Evolutionary conservation across 2,329 filamentous ascomycete species (phyloP).

Genomic region (Colletotrichum spinosum): DNA sequence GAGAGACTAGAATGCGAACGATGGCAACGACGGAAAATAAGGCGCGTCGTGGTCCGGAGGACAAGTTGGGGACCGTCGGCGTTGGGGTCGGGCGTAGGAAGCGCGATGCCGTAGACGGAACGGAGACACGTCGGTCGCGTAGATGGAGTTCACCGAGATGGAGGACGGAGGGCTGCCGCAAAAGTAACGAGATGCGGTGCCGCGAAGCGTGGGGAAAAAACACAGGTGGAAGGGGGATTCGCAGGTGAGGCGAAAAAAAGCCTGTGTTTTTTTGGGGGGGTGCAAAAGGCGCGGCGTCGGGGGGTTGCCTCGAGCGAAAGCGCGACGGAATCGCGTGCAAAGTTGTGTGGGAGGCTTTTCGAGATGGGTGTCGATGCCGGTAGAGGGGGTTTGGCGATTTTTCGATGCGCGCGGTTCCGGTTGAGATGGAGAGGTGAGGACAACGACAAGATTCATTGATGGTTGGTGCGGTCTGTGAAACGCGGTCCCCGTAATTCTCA

Average conservation of each 20-base stretch:
- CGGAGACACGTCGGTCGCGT: constrained; percentile 37
- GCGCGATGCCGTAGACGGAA: constrained; percentile 23
- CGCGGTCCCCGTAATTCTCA: constrained; percentile 56
- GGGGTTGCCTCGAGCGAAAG: constrained; percentile 54
- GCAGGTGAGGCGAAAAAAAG: constrained; percentile 55
- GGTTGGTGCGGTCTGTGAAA: constrained; percentile 56
- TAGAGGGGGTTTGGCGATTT: constrained; percentile 70
- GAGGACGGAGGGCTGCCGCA: constrained; percentile 34
- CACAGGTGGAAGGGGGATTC: constrained; percentile 44
- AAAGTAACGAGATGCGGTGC: constrained; percentile 30
- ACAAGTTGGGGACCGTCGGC: constrained; percentile 8
- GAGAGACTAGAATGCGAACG: constrained; percentile 36
- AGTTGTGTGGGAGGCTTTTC: constrained; percentile 63
- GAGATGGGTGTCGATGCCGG: constrained; percentile 70
- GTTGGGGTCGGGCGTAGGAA: constrained; percentile 28
- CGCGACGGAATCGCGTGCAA: constrained; percentile 67
- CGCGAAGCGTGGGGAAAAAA: constrained; percentile 37
- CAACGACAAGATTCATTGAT: constrained; percentile 63
- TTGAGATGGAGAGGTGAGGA: constrained; percentile 64
- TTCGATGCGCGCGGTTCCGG: constrained; percentile 68
- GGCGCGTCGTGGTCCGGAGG: constrained; percentile 31
- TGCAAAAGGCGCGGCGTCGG: constrained; percentile 52
- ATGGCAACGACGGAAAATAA: constrained; percentile 29
- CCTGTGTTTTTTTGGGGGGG: constrained; percentile 46
- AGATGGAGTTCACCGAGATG: constrained; percentile 32